Evolutionary conservation across 192 early-diverging fungal genomes (phyloP).

Genomic region (Spizellomyces sp.): DNA sequence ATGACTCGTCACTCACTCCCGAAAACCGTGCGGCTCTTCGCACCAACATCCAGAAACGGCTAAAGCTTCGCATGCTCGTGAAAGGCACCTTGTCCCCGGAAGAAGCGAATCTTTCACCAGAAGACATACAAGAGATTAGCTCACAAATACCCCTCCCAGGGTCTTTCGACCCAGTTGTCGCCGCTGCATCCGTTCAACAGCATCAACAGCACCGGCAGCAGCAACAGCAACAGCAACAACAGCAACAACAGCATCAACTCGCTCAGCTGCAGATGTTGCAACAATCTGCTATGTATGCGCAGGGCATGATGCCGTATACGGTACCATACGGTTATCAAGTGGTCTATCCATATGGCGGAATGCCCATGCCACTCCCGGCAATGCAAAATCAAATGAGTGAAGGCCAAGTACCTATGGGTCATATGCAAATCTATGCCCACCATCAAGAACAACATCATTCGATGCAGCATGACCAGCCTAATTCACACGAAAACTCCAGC

Average conservation of each 20-base stretch:
- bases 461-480: too few relatives aligned
- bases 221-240: conserved; percentile 6
- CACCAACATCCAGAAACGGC: conserved; percentile 7
- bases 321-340: neutral
- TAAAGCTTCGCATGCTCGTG: conserved; percentile 13
- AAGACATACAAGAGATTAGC: conserved; percentile 21
- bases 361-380: neutral
- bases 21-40: neutral
- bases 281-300: neutral
- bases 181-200: conserved; percentile 1
- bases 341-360: neutral
- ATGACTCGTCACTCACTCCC: neutral
- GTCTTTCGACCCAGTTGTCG: neutral
- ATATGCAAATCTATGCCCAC: too few relatives aligned
- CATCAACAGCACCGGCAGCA: conserved; percentile 2
- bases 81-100: conserved; percentile 12
- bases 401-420: too few relatives aligned
- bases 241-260: conserved; percentile 5
- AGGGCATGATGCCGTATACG: neutral
- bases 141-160: neutral
- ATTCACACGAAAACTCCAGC: too few relatives aligned
- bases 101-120: conserved; percentile 11
- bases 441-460: too few relatives aligned
- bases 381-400: too few relatives aligned
- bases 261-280: conserved; percentile 8